phyloP scores from a whole-genome alignment of 2,329 filamentous ascomycete genomes.

The Talaromyces sp. region DNA sequence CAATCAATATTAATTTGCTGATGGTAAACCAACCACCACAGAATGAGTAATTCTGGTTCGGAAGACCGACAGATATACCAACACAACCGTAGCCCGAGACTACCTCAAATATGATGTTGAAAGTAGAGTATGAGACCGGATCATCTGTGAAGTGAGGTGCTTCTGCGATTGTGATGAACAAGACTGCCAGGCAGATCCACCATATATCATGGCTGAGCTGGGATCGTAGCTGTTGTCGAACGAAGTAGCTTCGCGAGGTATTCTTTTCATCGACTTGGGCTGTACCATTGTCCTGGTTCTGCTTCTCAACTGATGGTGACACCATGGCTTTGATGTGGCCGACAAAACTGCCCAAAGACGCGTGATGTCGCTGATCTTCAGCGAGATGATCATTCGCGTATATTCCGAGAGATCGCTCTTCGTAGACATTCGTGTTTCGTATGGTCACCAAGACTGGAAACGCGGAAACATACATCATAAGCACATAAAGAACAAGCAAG shows the following conservation, averaged over 20 bases:
- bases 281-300: not conserved
- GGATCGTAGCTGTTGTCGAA: constrained; percentile 58
- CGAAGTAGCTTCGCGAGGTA: constrained; percentile 46
- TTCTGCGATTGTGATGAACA: constrained; percentile 61
- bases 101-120: constrained; percentile 54
- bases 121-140: constrained; percentile 54
- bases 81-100: constrained; percentile 58
- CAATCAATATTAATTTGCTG: constrained; percentile 58
- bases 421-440: constrained; percentile 68
- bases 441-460: constrained; percentile 37
- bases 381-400: constrained; percentile 33
- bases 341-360: constrained; percentile 25
- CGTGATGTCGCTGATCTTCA: constrained; percentile 21
- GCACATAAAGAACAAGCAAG: constrained; percentile 57
- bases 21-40: constrained; percentile 53
- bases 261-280: constrained; percentile 22
- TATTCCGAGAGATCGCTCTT: constrained; percentile 62
- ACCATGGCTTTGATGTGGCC: constrained; percentile 27
- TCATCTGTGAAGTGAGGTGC: constrained; percentile 52
- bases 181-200: constrained; percentile 60
- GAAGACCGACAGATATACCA: constrained; percentile 58
- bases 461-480: constrained; percentile 41
- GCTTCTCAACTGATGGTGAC: constrained; percentile 20
- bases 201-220: constrained; percentile 66
- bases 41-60: constrained; percentile 54